Percentiles rank a stretch among this genome's conserved stretches.
Evolutionary conservation across 176 grass and related monocot species (phyloP).

Genomic region (Guadua angustifolia): DNA sequence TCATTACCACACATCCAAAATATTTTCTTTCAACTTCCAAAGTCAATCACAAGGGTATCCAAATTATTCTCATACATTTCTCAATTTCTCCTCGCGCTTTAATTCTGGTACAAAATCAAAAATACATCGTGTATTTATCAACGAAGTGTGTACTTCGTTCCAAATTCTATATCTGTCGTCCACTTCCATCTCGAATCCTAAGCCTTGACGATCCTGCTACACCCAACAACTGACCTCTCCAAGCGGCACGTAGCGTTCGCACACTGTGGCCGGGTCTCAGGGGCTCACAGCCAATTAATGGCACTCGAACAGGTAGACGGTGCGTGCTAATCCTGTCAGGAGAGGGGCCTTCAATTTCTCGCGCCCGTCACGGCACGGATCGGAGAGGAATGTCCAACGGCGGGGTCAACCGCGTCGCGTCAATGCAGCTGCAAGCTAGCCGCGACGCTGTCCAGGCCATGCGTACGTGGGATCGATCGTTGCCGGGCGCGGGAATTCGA

Average conservation of each 20-base stretch:
- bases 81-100: no score
- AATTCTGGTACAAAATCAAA: no score
- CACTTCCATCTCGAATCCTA: background rate
- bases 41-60: no score
- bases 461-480: background rate
- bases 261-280: background rate
- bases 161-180: background rate
- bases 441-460: background rate
- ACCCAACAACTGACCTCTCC: background rate
- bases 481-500: background rate
- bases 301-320: background rate
- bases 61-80: no score
- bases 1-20: no score
- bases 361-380: background rate
- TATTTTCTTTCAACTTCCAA: no score
- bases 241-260: background rate
- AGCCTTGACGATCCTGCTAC: background rate
- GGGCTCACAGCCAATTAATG: background rate
- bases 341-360: background rate
- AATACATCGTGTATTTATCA: no score
- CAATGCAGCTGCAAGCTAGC: background rate
- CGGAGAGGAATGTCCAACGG: background rate
- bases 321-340: background rate
- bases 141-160: background rate
- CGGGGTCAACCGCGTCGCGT: background rate